phyloP scores from a whole-genome alignment of 768 basidiomycete species.

The Tricholoma bakamatsutake region DNA sequence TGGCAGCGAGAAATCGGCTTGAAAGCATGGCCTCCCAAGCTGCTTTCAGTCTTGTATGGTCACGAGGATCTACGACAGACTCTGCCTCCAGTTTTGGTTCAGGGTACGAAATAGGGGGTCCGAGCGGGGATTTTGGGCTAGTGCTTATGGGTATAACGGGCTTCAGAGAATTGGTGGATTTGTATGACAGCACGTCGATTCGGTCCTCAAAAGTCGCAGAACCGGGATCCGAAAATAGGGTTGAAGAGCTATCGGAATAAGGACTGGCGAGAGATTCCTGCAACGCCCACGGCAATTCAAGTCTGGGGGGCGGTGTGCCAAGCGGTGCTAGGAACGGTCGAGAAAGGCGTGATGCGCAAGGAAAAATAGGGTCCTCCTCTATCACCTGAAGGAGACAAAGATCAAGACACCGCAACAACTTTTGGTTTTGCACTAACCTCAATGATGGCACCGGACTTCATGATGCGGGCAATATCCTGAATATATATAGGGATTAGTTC shows the following conservation, averaged over 20 bases:
- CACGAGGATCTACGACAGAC: constrained; percentile 38
- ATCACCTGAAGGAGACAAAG: constrained; percentile 41
- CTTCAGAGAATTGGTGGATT: constrained; percentile 2
- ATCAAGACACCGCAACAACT: not conserved
- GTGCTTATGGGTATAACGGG: constrained; percentile 2
- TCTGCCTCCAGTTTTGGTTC: constrained; percentile 6
- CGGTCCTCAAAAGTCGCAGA: constrained; percentile 11
- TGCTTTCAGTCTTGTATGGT: constrained; percentile 54
- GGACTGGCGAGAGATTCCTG: constrained; percentile 9
- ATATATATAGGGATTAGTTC: constrained; percentile 1
- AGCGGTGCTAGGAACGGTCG: not conserved
- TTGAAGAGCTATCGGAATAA: constrained; percentile 17
- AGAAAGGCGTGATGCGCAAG: constrained; percentile 26
- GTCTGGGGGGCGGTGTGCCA: not conserved
- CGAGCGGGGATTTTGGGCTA: constrained; percentile 4
- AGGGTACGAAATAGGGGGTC: not conserved
- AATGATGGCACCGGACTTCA: constrained; percentile 54
- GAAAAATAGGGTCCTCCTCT: constrained; percentile 72
- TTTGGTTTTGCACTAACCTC: constrained; percentile 39
- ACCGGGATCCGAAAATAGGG: constrained; percentile 19
- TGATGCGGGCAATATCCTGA: constrained; percentile 63
- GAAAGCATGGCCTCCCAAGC: constrained; percentile 69
- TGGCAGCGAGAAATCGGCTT: constrained; percentile 47
- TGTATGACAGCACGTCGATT: constrained; percentile 6
- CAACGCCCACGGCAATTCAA: not conserved